A percentile compares a stretch with the other conserved stretches of the same genome.
phyloP scores from a whole-genome alignment of 2,329 filamentous ascomycete species.

The Fusarium marasasianum region DNA sequence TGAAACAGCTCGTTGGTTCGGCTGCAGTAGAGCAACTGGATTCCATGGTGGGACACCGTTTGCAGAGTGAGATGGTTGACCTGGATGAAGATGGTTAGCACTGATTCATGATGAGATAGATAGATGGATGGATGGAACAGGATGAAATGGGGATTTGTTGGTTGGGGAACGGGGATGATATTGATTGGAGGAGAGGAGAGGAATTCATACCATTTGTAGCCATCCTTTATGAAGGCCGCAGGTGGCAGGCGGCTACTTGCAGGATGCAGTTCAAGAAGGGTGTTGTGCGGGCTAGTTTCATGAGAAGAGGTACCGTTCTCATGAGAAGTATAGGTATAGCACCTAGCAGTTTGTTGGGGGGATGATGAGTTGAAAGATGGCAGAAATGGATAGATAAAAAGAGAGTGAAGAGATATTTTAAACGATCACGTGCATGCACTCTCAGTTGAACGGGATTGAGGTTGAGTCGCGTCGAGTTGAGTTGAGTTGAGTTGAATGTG shows the following conservation, averaged over 20 bases:
- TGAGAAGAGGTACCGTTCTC: slow-evolving; percentile 12
- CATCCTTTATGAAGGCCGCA: slow-evolving; percentile 41
- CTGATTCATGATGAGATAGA: slow-evolving; percentile 14
- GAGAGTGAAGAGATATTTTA: slow-evolving; percentile 1
- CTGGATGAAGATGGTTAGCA: slow-evolving; percentile 36
- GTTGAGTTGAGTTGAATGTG: slow-evolving; percentile 11
- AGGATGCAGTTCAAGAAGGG: slow-evolving; percentile 36
- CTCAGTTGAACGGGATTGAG: slow-evolving; percentile 7
- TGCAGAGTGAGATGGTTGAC: slow-evolving; percentile 42
- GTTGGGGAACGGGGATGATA: not conserved
- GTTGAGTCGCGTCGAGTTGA: slow-evolving; percentile 8
- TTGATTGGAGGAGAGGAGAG: not conserved
- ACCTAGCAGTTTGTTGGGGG: no score
- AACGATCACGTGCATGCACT: slow-evolving; percentile 4
- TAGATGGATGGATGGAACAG: not conserved
- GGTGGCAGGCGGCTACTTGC: slow-evolving; percentile 34
- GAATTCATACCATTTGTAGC: slow-evolving; percentile 44
- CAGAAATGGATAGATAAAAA: not conserved
- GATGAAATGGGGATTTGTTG: not conserved
- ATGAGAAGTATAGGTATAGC: no score
- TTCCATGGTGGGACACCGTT: slow-evolving; percentile 51
- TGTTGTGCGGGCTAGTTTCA: slow-evolving; percentile 31
- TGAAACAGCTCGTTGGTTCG: slow-evolving; percentile 45
- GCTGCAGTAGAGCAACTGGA: slow-evolving; percentile 53
- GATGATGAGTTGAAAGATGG: no score